Evolutionary conservation across 352 stramenopile species (phyloP).

Genomic region (Phytopythium montanum): DNA sequence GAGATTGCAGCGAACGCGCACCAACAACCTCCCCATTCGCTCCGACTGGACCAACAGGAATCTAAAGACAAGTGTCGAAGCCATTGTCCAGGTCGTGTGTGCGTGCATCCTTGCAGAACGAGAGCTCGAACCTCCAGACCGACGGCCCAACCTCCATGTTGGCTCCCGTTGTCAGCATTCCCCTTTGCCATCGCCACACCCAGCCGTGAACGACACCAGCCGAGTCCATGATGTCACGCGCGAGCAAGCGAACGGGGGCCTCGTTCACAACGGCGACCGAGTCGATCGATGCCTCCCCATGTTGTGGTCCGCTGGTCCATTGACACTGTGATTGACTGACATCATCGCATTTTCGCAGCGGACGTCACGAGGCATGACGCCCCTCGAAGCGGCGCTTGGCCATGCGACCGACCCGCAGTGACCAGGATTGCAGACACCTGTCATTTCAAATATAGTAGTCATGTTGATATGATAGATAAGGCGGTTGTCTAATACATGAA

Average conservation of each 20-base stretch:
- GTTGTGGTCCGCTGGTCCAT: neutral
- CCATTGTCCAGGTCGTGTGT: neutral
- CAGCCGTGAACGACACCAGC: neutral
- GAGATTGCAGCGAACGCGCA: conserved; percentile 2
- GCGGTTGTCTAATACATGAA: no score
- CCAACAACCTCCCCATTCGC: neutral
- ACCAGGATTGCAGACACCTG: neutral
- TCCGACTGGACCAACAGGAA: neutral
- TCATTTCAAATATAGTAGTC: neutral
- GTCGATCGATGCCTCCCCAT: no score
- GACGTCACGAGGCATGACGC: conserved; percentile 10
- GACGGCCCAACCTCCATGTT: neutral
- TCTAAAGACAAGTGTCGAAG: neutral
- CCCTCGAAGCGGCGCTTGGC: conserved; percentile 10
- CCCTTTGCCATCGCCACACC: neutral
- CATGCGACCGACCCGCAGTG: conserved; percentile 10
- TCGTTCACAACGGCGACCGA: no score
- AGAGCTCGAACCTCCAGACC: neutral
- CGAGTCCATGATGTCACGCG: neutral
- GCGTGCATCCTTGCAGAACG: neutral
- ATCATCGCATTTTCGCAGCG: conserved; percentile 20
- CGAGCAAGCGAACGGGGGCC: neutral
- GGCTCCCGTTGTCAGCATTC: neutral
- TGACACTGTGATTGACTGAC: conserved; percentile 11
- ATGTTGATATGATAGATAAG: neutral